Conservation (phyloP, 1,284 basidiomycete genomes). For the Tetrapyrgos nigripes region DNA sequence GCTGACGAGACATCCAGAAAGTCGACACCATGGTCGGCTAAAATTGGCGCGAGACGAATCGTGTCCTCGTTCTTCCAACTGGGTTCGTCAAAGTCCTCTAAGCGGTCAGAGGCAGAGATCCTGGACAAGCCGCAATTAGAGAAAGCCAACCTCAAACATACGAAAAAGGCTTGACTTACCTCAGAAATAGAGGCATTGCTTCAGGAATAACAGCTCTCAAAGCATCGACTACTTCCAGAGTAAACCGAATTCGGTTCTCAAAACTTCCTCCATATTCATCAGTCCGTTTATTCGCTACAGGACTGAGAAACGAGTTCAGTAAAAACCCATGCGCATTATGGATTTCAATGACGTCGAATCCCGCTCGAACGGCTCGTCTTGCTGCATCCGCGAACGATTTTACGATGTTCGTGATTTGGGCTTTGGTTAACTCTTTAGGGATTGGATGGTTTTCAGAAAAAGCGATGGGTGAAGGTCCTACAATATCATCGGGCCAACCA, state of each 20-base stretch:
- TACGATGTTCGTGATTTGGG: constrained; percentile 59
- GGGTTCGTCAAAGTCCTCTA: no score
- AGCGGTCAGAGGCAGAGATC: constrained; percentile 68
- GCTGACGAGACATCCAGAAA: constrained; percentile 71
- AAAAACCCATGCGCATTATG: constrained; percentile 61
- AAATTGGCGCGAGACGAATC: constrained; percentile 53
- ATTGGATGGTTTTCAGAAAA: constrained; percentile 4
- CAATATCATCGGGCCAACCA: neutral
- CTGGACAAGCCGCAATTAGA: constrained; percentile 37
- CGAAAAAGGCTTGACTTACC: constrained; percentile 49
- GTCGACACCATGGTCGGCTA: constrained; percentile 69
- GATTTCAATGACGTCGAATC: no score
- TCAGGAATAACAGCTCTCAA: constrained; percentile 61
- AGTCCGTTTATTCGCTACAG: constrained; percentile 61
- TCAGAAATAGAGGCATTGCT: constrained; percentile 72
- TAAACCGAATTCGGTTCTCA: constrained; percentile 60
- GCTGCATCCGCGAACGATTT: constrained; percentile 59
- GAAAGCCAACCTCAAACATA: constrained; percentile 29
- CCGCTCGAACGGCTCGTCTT: constrained; percentile 48
- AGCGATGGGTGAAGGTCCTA: no score
- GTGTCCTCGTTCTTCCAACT: constrained; percentile 74
- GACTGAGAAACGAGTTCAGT: constrained; percentile 52
- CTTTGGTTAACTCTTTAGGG: constrained; percentile 33
- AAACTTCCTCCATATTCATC: constrained; percentile 73
- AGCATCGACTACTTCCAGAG: constrained; percentile 61